A percentile compares a stretch with the other conserved stretches of the same genome.
Conservation (phyloP, 495 filamentous ascomycete genomes). For the Penicillium arizonense region DNA sequence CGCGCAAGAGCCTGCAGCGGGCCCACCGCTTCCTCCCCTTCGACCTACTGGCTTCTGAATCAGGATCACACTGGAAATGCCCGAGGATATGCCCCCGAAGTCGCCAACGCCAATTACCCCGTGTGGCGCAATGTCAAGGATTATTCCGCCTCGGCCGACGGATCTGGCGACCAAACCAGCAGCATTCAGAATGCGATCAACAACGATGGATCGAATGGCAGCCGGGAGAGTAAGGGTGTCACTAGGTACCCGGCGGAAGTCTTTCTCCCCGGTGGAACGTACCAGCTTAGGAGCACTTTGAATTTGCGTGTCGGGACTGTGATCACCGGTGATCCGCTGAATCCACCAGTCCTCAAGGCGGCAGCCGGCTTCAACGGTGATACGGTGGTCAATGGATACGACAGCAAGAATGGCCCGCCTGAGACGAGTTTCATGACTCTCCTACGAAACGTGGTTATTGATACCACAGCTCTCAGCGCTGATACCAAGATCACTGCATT, state of each 20-base stretch:
- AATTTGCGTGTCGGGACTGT: conserved; percentile 41
- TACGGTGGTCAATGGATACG: conserved; percentile 25
- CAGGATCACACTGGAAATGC: conserved; percentile 26
- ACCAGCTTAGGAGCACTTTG: conserved; percentile 35
- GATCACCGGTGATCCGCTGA: conserved; percentile 37
- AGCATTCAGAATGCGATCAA: conserved; percentile 35
- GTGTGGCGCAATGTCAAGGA: conserved; percentile 55
- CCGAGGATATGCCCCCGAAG: conserved; percentile 37
- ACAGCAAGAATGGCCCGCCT: conserved; percentile 26
- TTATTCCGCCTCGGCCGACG: conserved; percentile 49
- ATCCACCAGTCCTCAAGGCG: conserved; percentile 35
- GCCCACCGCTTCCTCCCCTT: conserved; percentile 13
- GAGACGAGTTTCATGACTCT: conserved; percentile 38
- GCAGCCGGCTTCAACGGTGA: conserved; percentile 24
- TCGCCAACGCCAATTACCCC: conserved; percentile 40
- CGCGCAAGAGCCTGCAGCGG: conserved; percentile 6
- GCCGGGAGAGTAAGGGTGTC: conserved; percentile 32
- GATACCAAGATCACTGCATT: conserved; percentile 33
- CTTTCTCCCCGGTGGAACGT: conserved; percentile 47
- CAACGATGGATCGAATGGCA: conserved; percentile 24
- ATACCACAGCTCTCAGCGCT: conserved; percentile 28
- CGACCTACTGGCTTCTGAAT: conserved; percentile 28
- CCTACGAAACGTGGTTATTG: conserved; percentile 38
- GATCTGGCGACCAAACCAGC: conserved; percentile 42
- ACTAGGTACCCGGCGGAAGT: conserved; percentile 48